Evolutionary conservation across 805 yeast species (phyloP).

Genomic region (Lipomyces mesembrius): DNA sequence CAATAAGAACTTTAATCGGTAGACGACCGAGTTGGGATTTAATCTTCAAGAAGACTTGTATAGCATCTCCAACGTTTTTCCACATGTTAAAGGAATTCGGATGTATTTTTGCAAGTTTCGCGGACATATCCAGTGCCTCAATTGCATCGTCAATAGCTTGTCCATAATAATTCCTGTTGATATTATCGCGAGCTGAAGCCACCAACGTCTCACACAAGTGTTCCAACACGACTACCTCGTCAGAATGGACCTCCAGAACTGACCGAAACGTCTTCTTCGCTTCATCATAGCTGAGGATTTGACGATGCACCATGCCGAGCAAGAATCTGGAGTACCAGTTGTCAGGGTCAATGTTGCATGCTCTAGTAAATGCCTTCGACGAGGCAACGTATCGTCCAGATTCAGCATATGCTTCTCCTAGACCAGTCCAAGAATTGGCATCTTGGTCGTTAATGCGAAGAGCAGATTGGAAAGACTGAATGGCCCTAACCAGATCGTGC

Average conservation of each 20-base stretch:
- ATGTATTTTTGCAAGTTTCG: constrained; percentile 45
- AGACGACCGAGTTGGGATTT: constrained; percentile 58
- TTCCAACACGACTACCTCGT: constrained; percentile 56
- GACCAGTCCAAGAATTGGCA: constrained; percentile 83
- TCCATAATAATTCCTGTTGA: constrained; percentile 66
- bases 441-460: constrained; percentile 70
- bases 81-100: constrained; percentile 22
- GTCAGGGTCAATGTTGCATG: constrained; percentile 57
- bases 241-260: constrained; percentile 52
- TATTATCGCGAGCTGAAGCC: constrained; percentile 57
- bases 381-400: constrained; percentile 90
- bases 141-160: constrained; percentile 60
- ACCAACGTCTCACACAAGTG: constrained; percentile 63
- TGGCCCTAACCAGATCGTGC: constrained; percentile 56
- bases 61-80: constrained; percentile 65
- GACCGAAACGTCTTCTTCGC: constrained; percentile 57
- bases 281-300: constrained; percentile 66
- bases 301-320: constrained; percentile 66
- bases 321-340: constrained; percentile 69
- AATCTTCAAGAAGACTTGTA: constrained; percentile 58
- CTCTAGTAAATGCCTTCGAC: constrained; percentile 74
- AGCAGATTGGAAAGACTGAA: constrained; percentile 87
- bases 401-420: constrained; percentile 92
- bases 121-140: constrained; percentile 54
- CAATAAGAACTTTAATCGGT: constrained; percentile 51